A percentile compares a stretch with the other conserved stretches of the same genome.
phyloP scores from a whole-genome alignment of 2,329 filamentous ascomycete species.

The Fusarium floridanum region DNA sequence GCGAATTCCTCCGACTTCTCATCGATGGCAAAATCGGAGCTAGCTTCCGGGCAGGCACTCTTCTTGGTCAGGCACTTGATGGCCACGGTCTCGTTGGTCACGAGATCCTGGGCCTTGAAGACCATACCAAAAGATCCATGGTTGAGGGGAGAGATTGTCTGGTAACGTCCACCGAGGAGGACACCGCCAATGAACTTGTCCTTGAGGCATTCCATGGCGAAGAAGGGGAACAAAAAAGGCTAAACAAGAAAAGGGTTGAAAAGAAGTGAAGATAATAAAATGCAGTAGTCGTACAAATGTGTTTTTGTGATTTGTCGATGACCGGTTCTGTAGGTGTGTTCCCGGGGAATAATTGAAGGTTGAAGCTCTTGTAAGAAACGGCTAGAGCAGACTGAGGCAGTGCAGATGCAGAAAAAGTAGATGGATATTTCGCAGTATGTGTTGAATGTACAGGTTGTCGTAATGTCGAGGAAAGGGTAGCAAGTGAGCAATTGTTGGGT shows the following conservation, averaged over 20 bases:
- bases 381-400: slow-evolving; percentile 30
- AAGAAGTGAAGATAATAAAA: slow-evolving; percentile 32
- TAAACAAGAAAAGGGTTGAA: slow-evolving; percentile 33
- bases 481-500: slow-evolving; percentile 42
- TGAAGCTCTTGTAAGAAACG: slow-evolving; percentile 30
- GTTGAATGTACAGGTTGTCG: slow-evolving; percentile 52
- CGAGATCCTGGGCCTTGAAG: slow-evolving; percentile 86
- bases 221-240: slow-evolving; percentile 29
- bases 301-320: slow-evolving; percentile 41
- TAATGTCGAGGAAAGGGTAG: slow-evolving; percentile 35
- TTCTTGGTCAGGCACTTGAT: slow-evolving; percentile 97
- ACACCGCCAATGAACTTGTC: slow-evolving; percentile 83
- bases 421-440: slow-evolving; percentile 40
- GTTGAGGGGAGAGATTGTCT: slow-evolving; percentile 93
- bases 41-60: slow-evolving; percentile 70
- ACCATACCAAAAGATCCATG: slow-evolving; percentile 99
- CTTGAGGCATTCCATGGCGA: slow-evolving; percentile 84
- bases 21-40: slow-evolving; percentile 78
- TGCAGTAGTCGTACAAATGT: slow-evolving; percentile 50
- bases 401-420: slow-evolving; percentile 23
- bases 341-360: slow-evolving; percentile 20
- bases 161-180: slow-evolving; percentile 88
- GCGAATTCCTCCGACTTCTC: slow-evolving; percentile 85
- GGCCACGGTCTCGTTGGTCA: slow-evolving; percentile 84
- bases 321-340: slow-evolving; percentile 25